Conservation (phyloP, 345 rosid species). For the Gossypium bickii region DNA sequence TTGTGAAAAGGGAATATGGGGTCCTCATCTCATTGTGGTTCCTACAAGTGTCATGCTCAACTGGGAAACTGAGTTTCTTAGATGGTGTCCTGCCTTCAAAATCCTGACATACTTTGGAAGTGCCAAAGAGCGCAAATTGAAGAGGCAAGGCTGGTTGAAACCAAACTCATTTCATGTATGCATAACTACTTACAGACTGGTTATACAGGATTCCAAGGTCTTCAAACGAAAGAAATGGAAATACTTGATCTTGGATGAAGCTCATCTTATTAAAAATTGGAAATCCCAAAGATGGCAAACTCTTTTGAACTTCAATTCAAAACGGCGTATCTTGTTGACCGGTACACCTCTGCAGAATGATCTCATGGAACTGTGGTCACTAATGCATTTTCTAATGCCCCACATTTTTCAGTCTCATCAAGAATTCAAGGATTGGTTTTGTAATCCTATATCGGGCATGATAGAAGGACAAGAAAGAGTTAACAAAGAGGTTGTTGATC, state of each 20-base stretch:
- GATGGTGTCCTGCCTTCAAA: conserved; percentile 99
- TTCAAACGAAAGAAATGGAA: conserved; percentile 99
- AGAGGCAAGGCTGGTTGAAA: conserved; percentile 99
- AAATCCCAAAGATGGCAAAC: conserved; percentile 99
- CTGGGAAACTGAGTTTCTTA: conserved; percentile 99
- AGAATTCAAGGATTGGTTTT: conserved; percentile 99
- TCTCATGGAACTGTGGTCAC: conserved; percentile 99
- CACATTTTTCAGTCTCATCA: conserved; percentile 99
- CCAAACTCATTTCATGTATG: conserved; percentile 91
- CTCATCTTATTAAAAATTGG: conserved; percentile 99
- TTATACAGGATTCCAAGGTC: conserved; percentile 92
- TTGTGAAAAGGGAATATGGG: conserved; percentile 99
- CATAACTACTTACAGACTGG: conserved; percentile 94
- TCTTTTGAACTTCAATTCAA: conserved; percentile 93
- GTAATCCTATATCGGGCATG: conserved; percentile 99
- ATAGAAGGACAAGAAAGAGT: conserved; percentile 98
- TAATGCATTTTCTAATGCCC: conserved; percentile 99
- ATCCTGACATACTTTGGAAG: conserved; percentile 98
- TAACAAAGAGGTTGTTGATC: conserved; percentile 96
- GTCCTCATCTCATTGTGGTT: conserved; percentile 99
- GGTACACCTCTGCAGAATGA: conserved; percentile 99
- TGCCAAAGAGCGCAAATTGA: conserved; percentile 93
- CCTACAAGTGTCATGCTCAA: conserved; percentile 99
- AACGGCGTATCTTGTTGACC: conserved; percentile 87
- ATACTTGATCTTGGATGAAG: conserved; percentile 97